Base-by-base conservation (phyloP, 139 green algal genomes). In the Picochlorum sp. region DNA sequence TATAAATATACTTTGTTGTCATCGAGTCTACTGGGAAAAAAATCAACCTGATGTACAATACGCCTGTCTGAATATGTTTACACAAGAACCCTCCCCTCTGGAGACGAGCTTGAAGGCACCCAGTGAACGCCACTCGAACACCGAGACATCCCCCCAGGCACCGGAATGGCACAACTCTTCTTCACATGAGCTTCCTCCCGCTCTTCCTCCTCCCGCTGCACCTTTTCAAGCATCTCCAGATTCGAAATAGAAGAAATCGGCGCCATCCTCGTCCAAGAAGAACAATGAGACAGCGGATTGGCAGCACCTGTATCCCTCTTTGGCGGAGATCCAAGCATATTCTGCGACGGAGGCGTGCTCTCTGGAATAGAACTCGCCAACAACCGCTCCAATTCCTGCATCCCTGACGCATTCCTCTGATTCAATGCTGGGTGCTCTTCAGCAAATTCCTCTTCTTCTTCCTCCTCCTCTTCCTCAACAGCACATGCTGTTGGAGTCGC, bases 211-310 rank as follows among this genome's bases (percentile, higher is more conserved):
- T 54, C 47, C 6, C 1, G 6, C 16, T 62, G 56, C 16, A 62
- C 18, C 56, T 28, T 45, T 21, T 62, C 56, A n/a, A 62, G 56
- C 31, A 45, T 45, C n/a, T 62, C 31, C 16, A 62, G 13, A 45
- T 62, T 62, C 31, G 56, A 62, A 21, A n/a, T 8, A 21, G 30
- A 62, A n/a, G 56, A 44, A 34, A 45, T 54, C 6, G 56, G n/a
- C 7, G 56, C 56, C 56, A 54, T 62, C 56, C 30, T 62, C 13
- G 56, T 62, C 56, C 56, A 62, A 62, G 56, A 62, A 0, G 56
- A 44, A 20, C 56, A 54, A 45, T 62, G 56, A 54, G 47, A 54
- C 16, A 54, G 47, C 5, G 47, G 47, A 54, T 54, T 54, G 18
- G 47, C 47, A 54, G 47, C 47, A 18, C 47, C 47, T 9, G 16